Evolutionary conservation across 2,329 filamentous ascomycete species (phyloP).

Genomic region (Tympanopsis confertula): DNA sequence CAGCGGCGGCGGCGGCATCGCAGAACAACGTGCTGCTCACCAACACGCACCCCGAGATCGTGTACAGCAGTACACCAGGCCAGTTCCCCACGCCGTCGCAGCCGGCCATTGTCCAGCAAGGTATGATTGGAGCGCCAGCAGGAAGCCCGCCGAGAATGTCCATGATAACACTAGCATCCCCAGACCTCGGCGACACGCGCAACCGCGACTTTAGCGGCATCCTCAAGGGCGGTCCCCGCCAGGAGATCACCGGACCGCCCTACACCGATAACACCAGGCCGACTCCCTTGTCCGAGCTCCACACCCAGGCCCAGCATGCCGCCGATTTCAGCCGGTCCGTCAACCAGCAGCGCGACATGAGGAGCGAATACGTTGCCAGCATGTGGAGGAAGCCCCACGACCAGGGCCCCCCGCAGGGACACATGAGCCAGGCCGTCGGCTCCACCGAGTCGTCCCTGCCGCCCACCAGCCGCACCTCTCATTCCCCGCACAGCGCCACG

Average conservation of each 20-base stretch:
- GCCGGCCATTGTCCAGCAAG: constrained; percentile 59
- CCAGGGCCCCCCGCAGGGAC: constrained; percentile 40
- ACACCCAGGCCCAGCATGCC: constrained; percentile 76
- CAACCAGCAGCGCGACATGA: constrained; percentile 67
- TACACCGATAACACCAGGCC: constrained; percentile 81
- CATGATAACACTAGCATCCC: constrained; percentile 67
- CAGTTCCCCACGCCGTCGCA: constrained; percentile 57
- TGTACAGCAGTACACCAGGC: constrained; percentile 66
- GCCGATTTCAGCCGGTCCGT: constrained; percentile 83
- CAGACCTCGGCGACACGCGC: constrained; percentile 67
- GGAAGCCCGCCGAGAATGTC: constrained; percentile 65
- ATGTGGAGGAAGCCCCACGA: constrained; percentile 79
- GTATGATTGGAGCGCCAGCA: constrained; percentile 53
- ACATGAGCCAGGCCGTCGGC: constrained; percentile 31
- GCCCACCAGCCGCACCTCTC: constrained; percentile 38
- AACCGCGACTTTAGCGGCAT: constrained; percentile 75
- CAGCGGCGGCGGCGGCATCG: constrained; percentile 29
- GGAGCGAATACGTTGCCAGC: constrained; percentile 67
- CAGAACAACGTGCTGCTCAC: constrained; percentile 46
- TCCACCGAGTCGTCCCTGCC: constrained; percentile 22
- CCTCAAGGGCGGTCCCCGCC: constrained; percentile 65
- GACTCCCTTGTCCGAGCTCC: constrained; percentile 64
- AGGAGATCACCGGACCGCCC: constrained; percentile 75
- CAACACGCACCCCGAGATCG: constrained; percentile 71
- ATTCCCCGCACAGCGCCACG: constrained; percentile 45